Conservation (phyloP, 257 asterid species). For the Leonotis leonurus region DNA sequence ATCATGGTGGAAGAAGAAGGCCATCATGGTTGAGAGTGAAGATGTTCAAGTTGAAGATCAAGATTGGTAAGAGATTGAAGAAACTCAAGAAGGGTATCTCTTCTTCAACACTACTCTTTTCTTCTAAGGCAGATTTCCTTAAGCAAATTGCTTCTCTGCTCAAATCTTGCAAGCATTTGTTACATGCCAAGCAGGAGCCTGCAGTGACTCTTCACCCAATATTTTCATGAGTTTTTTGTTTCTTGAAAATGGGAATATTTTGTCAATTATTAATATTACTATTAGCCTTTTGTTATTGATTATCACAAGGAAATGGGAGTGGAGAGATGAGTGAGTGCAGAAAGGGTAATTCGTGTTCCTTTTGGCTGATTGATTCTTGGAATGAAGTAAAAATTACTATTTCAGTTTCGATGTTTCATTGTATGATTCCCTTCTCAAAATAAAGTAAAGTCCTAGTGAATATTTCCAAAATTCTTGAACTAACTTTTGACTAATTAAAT, state of each 20-base stretch:
- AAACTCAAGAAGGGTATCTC: constrained; percentile 30
- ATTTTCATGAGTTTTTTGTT: background rate
- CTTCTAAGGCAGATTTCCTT: constrained; percentile 30
- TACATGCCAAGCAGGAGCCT: constrained; percentile 25
- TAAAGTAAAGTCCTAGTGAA: no score
- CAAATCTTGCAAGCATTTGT: constrained; percentile 53
- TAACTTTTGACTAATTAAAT: background rate
- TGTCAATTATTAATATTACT: no score
- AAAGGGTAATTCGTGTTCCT: background rate
- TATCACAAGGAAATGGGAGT: background rate
- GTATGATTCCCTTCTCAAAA: no score
- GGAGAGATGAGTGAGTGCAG: background rate
- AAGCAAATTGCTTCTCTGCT: constrained; percentile 36
- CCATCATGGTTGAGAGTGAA: constrained; percentile 61
- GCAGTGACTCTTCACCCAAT: constrained; percentile 10
- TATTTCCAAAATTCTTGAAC: background rate
- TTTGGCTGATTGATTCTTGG: background rate
- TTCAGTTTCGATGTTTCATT: no score
- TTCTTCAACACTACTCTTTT: constrained; percentile 15
- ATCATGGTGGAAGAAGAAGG: constrained; percentile 26
- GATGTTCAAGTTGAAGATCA: constrained; percentile 49
- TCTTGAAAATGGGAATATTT: background rate
- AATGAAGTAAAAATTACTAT: background rate
- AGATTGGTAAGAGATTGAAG: constrained; percentile 51
- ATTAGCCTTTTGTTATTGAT: no score